These are phyloP conservation scores for Adansonia digitata DNA, from an alignment of 345 rosid species.

Conservation along the genomic window DNA sequence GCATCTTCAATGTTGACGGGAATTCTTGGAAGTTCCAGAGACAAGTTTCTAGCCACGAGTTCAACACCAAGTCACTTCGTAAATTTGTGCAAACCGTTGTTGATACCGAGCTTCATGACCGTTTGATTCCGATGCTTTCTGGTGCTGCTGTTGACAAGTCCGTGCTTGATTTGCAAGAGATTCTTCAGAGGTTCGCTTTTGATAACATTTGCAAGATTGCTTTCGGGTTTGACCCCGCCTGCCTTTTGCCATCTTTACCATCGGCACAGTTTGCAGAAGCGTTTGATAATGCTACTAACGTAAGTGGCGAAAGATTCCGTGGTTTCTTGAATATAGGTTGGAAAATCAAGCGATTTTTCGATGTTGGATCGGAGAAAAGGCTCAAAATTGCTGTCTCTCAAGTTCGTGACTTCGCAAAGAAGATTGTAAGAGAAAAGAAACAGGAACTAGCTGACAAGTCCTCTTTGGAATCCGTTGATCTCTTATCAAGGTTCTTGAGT, in stretches of 20 bases:
- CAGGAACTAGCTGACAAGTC: conserved; percentile 19
- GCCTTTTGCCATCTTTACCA: conserved; percentile 39
- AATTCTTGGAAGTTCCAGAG: conserved; percentile 67
- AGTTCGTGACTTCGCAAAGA: conserved; percentile 38
- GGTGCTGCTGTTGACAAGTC: conserved; percentile 25
- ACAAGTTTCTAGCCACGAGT: conserved; percentile 68
- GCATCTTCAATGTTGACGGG: conserved; percentile 67
- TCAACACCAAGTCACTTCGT: conserved; percentile 63
- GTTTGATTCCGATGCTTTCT: conserved; percentile 53
- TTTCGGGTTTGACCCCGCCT: conserved; percentile 61
- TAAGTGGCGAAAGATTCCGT: conserved; percentile 28
- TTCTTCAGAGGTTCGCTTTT: conserved; percentile 61
- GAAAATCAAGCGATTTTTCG: conserved; percentile 34
- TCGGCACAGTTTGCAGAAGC: conserved; percentile 29
- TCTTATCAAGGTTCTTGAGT: conserved; percentile 44
- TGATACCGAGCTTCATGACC: conserved; percentile 44
- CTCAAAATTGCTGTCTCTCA: conserved; percentile 24
- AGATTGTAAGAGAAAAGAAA: conserved; percentile 44
- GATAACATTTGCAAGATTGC: conserved; percentile 72
- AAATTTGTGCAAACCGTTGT: conserved; percentile 56
- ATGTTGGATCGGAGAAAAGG: conserved; percentile 34
- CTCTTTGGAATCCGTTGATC: conserved; percentile 30
- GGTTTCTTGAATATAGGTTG: conserved; percentile 20
- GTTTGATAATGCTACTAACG: conserved; percentile 33
- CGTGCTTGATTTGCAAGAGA: conserved; percentile 50